Conservation (phyloP, 768 basidiomycete species). For the Mycena vulgaris region DNA sequence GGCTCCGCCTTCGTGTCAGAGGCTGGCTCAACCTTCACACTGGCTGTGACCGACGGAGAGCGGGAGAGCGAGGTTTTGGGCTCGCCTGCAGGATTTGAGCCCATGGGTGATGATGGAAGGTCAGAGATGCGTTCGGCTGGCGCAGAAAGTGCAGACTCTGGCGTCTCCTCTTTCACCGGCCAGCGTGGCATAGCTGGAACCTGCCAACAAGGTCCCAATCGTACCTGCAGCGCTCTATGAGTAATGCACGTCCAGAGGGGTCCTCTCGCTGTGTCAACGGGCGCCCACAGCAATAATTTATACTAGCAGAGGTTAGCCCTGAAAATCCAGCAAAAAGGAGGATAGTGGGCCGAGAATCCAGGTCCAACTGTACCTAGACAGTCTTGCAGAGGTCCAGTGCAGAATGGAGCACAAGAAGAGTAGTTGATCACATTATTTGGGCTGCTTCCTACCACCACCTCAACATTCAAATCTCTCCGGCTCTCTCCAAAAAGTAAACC, state of each 20-base stretch:
- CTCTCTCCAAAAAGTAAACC: slow-evolving; percentile 8
- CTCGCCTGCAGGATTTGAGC: slow-evolving; percentile 7
- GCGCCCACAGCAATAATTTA: slow-evolving; percentile 27
- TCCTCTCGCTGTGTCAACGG: slow-evolving; percentile 20
- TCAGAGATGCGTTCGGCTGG: slow-evolving; percentile 33
- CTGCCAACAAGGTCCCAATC: slow-evolving; percentile 5
- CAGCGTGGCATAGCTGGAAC: slow-evolving; percentile 15
- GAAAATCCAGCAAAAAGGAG: slow-evolving; percentile 20
- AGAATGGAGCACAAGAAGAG: not conserved
- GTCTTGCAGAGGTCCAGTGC: not conserved
- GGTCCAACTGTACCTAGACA: not conserved
- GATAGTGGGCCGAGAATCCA: slow-evolving; percentile 7
- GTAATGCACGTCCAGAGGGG: slow-evolving; percentile 14
- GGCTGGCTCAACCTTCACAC: slow-evolving; percentile 41
- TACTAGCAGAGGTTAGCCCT: slow-evolving; percentile 35
- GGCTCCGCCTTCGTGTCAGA: slow-evolving; percentile 4
- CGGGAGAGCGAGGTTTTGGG: slow-evolving; percentile 42
- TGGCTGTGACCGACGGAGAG: slow-evolving; percentile 42
- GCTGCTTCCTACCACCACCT: slow-evolving; percentile 8
- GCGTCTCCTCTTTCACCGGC: slow-evolving; percentile 13
- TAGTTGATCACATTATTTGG: slow-evolving; percentile 19
- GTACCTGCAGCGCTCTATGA: slow-evolving; percentile 4
- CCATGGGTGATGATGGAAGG: slow-evolving; percentile 36
- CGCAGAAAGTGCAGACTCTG: slow-evolving; percentile 16
- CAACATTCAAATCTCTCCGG: slow-evolving; percentile 4